Conservation (phyloP, 768 basidiomycete genomes). For the Fistulinella prunicolor region DNA sequence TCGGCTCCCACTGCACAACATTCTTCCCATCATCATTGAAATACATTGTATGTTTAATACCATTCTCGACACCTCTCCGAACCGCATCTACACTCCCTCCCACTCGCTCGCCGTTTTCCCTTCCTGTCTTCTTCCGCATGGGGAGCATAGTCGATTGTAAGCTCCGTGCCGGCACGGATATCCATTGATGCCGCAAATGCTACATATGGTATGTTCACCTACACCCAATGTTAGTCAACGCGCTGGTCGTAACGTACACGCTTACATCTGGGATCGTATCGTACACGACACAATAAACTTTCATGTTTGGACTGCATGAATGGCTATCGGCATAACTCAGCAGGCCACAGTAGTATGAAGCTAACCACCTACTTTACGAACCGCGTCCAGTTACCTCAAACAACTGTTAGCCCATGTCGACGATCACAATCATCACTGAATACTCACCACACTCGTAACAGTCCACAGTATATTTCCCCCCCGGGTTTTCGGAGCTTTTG, state of each 20-base stretch:
- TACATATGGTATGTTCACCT: slow-evolving; percentile 63
- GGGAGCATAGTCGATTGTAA: slow-evolving; percentile 67
- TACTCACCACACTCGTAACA: slow-evolving; percentile 48
- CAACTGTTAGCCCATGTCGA: slow-evolving; percentile 2
- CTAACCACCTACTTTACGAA: slow-evolving; percentile 60
- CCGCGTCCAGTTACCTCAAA: slow-evolving; percentile 70
- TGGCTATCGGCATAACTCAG: slow-evolving; percentile 45
- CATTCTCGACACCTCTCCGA: slow-evolving; percentile 37
- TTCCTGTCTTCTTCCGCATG: slow-evolving; percentile 26
- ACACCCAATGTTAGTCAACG: not conserved
- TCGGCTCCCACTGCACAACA: too few species aligned
- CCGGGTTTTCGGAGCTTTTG: slow-evolving; percentile 32
- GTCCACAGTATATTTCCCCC: slow-evolving; percentile 52
- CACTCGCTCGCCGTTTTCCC: slow-evolving; percentile 27
- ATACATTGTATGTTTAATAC: slow-evolving; percentile 29
- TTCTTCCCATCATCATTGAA: too few species aligned
- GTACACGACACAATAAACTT: slow-evolving; percentile 56
- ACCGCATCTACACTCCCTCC: slow-evolving; percentile 38
- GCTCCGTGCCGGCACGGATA: slow-evolving; percentile 51
- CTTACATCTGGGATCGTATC: slow-evolving; percentile 57
- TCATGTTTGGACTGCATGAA: slow-evolving; percentile 61
- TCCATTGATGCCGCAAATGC: slow-evolving; percentile 51
- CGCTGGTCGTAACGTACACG: not conserved
- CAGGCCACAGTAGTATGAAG: not conserved
- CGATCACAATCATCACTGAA: not conserved